A percentile compares a stretch with the other conserved stretches of the same genome.
Evolutionary conservation across 2,329 filamentous ascomycete genomes (phyloP).

Genomic region (Hypoxylon sp.): DNA sequence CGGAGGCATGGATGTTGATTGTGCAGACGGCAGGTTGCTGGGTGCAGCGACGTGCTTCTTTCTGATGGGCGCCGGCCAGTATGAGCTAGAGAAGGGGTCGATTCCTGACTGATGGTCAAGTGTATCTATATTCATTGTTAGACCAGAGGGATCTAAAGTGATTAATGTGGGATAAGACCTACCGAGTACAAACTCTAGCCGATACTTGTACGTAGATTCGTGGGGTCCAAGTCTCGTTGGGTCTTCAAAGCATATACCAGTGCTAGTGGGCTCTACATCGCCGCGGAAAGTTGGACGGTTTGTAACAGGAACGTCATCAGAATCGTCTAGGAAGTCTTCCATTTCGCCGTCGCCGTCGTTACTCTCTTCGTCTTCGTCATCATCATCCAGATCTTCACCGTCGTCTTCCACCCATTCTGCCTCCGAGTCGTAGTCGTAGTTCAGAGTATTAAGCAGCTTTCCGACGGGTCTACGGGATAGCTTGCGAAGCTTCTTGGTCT

Average conservation of each 20-base stretch:
- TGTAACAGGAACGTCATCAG: conserved; percentile 71
- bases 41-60: conserved; percentile 12
- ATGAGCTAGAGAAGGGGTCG: conserved; percentile 85
- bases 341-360: conserved; percentile 83
- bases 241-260: conserved; percentile 88
- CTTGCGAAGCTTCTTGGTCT: conserved; percentile 63
- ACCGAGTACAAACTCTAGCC: conserved; percentile 83
- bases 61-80: conserved; percentile 74
- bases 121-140: conserved; percentile 56
- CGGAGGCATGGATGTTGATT: conserved; percentile 46
- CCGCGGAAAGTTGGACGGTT: conserved; percentile 62
- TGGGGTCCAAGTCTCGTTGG: conserved; percentile 62
- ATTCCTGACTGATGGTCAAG: conserved; percentile 71
- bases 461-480: conserved; percentile 69
- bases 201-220: conserved; percentile 71
- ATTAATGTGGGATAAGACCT: conserved; percentile 55
- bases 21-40: conserved; percentile 12
- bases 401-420: conserved; percentile 86
- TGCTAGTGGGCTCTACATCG: conserved; percentile 81
- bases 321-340: conserved; percentile 91
- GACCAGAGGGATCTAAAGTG: conserved; percentile 31
- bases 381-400: conserved; percentile 68
- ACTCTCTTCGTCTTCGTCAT: conserved; percentile 78
- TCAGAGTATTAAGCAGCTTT: conserved; percentile 69
- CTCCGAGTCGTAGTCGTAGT: conserved; percentile 90